Conservation (phyloP, 2,329 filamentous ascomycete species). For the Colletotrichum melonis region DNA sequence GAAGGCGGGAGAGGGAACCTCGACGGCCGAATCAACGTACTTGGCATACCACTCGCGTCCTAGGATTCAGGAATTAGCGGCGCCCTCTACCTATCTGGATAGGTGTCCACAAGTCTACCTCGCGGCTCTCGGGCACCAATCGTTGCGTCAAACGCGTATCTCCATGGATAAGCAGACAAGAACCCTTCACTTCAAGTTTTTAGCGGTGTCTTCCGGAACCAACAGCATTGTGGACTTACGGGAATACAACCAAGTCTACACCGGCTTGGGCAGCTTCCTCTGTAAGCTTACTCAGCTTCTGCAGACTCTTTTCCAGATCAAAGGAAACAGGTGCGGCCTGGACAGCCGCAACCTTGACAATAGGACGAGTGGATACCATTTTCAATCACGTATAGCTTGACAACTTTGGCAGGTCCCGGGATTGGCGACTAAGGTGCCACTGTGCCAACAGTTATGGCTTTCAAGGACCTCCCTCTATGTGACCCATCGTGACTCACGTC, state of each 20-base stretch:
- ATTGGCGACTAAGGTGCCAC: background rate
- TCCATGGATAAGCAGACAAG: constrained; percentile 55
- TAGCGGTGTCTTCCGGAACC: background rate
- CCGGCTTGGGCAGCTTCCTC: constrained; percentile 48
- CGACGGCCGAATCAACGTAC: constrained; percentile 51
- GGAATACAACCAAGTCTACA: constrained; percentile 53
- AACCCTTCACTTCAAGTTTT: constrained; percentile 46
- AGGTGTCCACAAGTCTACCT: constrained; percentile 40
- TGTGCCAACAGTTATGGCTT: background rate
- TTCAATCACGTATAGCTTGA: background rate
- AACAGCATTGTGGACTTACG: constrained; percentile 43
- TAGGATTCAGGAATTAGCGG: constrained; percentile 27
- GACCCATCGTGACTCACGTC: background rate
- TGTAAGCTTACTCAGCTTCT: constrained; percentile 47
- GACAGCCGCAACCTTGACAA: constrained; percentile 51
- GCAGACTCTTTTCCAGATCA: constrained; percentile 48
- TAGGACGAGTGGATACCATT: constrained; percentile 33
- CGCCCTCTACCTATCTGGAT: background rate
- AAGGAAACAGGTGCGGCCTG: constrained; percentile 54
- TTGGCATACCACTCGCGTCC: constrained; percentile 54
- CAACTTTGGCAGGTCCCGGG: background rate
- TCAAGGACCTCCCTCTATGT: constrained; percentile 5
- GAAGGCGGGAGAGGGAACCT: constrained; percentile 51
- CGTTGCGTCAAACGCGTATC: constrained; percentile 55
- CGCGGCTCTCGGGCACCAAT: constrained; percentile 52